Conservation (phyloP, 805 yeast genomes). For the Cyberlindnera maclurae region DNA sequence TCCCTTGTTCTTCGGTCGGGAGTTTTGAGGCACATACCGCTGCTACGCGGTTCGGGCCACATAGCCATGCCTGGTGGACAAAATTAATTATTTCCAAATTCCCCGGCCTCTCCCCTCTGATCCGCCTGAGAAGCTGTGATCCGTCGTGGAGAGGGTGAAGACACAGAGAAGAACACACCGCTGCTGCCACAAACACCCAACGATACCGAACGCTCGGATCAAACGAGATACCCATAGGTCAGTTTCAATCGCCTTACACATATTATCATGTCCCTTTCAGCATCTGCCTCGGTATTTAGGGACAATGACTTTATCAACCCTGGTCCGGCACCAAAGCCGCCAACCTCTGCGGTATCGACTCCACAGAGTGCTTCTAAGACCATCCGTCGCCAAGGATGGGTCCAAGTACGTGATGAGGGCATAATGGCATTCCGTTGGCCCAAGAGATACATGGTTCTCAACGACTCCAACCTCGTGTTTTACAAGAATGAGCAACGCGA, state of each 20-base stretch:
- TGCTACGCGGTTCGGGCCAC: too few species aligned
- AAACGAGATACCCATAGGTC: background rate
- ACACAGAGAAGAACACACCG: too few species aligned
- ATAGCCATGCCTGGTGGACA: too few species aligned
- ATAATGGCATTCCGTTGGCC: constrained; percentile 88
- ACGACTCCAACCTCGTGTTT: constrained; percentile 67
- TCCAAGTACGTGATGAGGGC: constrained; percentile 88
- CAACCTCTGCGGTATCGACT: constrained; percentile 25
- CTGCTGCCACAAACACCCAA: background rate
- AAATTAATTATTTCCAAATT: too few species aligned
- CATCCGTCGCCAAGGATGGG: constrained; percentile 65
- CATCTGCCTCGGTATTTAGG: constrained; percentile 34
- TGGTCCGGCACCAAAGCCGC: constrained; percentile 52
- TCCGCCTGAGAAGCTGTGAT: too few species aligned
- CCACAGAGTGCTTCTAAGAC: constrained; percentile 23
- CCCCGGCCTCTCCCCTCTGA: too few species aligned
- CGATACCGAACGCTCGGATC: too few species aligned
- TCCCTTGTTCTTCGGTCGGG: too few species aligned
- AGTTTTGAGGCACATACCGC: too few species aligned
- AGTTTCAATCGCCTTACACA: background rate
- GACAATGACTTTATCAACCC: constrained; percentile 45
- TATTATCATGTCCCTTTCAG: constrained; percentile 27
- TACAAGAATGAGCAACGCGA: constrained; percentile 56
- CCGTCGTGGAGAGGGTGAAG: too few species aligned
- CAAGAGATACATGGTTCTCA: constrained; percentile 71